Base-by-base conservation (phyloP, 306 rosid genomes). In the Lagenaria siceraria region DNA sequence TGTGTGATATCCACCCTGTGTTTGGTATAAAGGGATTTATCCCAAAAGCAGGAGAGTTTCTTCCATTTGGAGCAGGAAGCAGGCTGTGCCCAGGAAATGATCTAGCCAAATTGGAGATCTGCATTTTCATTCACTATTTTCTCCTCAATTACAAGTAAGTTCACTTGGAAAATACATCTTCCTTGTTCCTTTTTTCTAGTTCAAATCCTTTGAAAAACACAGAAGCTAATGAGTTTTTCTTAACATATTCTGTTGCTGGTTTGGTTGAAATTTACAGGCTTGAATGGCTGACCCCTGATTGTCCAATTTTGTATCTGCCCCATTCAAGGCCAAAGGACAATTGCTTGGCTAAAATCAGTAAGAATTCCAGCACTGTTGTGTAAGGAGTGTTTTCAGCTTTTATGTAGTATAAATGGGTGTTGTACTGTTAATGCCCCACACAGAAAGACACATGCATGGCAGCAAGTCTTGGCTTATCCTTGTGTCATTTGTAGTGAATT, bases 61-160 rank as follows among this genome's bases (percentile, higher is more conserved):
- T 86, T 69, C 89, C 92, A n/a, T 86, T 88, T 79, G 92, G 92
- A 81, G 69, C 66, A 52, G 89, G 92, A 80, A 77, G 56, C 58
- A 82, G 88, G 79, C 64, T 80, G 60, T 82, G 84, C 61, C 85
- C 85, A 21, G 84, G 93, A 75, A 86, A 78, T 81, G 89, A 86
- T 68, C 75, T 88, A n/a, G 74, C 87, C 18, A 86, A 81, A 76
- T 81, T 88, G 58, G 88, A 88, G 81, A 81, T 82, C 17, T 60
- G 78, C 7, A 79, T 81, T 35, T 84, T 88, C 83, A 77, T 86
- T 9, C 91, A 86, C 80, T 56, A 88, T 68, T 88, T 88, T 63
- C 85, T 88, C 76, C 91, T 84, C 48, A n/a, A 80, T 66, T 88
- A 83, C 42, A 81, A 86, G 91, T 82, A 54, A 82, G 85, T 84